Base-by-base conservation (phyloP, 192 early-diverging fungal species). In the Backusella liffmaniae region DNA sequence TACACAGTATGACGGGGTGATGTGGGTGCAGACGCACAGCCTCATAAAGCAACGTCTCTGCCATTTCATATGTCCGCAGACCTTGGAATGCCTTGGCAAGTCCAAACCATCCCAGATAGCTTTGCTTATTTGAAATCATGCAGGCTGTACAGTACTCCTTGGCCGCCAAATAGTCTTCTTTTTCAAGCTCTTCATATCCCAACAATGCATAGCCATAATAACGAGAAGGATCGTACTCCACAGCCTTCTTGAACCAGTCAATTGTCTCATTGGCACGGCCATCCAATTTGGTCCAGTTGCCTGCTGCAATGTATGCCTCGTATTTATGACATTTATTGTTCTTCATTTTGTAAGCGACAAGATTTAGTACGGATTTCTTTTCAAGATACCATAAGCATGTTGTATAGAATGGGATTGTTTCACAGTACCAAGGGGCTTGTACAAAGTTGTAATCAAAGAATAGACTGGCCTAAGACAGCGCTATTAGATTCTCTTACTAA, bases 181-280 rank as follows among this genome's bases (percentile, higher is more conserved):
- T 76, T 49, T 80, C 80, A 46, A 72, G 70, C 53, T 81, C 80
- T 75, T 81, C 80, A 23, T 77, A 74, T 7, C 80, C 80, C 6
- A 81, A 10, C 18, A 81, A n/a, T 1, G 66, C 53, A 42, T 81
- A 73, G 0, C 67, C 80, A 75, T 81, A 81, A 12, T 68, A 72
- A 34, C 70, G 65, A 6, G 53, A 66, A 1, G 80, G 76, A 18
- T 77, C 73, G 3, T 66, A 12, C 1, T 77, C 67, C 4, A 74
- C 80, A 4, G 80, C 80, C 16, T 77, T 74, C 67, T 77, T 67
- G 37, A 74, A 81, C 76, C 72, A 77, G 26, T 75, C 34, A 34
- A 69, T 77, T 15, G 80, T 76, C 67, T 81, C 76, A 10, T 74
- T 76, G n/a, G 49, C 42, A 5, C 59, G 23, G 21, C 67, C 36